Evolutionary conservation across 495 filamentous ascomycete species (phyloP).

Genomic region (Xylaria sp.): DNA sequence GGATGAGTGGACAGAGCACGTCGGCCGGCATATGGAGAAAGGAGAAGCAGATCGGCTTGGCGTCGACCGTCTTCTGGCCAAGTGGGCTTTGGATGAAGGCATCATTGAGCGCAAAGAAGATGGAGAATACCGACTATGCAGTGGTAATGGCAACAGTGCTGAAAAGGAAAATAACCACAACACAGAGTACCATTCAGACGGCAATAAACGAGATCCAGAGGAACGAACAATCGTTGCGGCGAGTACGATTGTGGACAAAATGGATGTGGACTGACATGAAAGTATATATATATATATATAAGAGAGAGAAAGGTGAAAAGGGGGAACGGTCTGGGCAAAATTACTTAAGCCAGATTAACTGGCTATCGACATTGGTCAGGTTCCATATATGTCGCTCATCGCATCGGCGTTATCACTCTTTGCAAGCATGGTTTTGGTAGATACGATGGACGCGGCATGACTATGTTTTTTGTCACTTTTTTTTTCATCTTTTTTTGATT

Average conservation of each 20-base stretch:
- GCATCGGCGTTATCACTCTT: slow-evolving; percentile 1
- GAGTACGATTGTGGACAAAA: slow-evolving; percentile 43
- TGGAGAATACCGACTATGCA: slow-evolving; percentile 58
- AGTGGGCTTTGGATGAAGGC: slow-evolving; percentile 63
- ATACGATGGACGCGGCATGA: slow-evolving; percentile 24
- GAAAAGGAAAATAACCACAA: slow-evolving; percentile 43
- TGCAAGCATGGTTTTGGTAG: slow-evolving; percentile 22
- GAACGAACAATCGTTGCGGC: slow-evolving; percentile 41
- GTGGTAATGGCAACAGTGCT: slow-evolving; percentile 35
- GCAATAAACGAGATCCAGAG: slow-evolving; percentile 29
- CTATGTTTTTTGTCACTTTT: background rate
- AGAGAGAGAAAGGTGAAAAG: background rate
- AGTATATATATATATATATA: slow-evolving; percentile 21
- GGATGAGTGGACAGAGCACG: slow-evolving; percentile 92
- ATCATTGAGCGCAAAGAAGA: slow-evolving; percentile 62
- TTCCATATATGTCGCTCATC: background rate
- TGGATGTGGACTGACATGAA: slow-evolving; percentile 43
- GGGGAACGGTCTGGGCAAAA: background rate
- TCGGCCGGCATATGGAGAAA: slow-evolving; percentile 86
- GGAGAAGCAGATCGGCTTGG: slow-evolving; percentile 58
- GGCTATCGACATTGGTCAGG: background rate
- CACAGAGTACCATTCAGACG: slow-evolving; percentile 38
- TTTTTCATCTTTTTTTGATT: background rate
- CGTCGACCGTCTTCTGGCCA: slow-evolving; percentile 58
- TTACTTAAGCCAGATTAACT: background rate